phyloP scores from a whole-genome alignment of 2,329 filamentous ascomycete species.

The Nemania sp. region DNA sequence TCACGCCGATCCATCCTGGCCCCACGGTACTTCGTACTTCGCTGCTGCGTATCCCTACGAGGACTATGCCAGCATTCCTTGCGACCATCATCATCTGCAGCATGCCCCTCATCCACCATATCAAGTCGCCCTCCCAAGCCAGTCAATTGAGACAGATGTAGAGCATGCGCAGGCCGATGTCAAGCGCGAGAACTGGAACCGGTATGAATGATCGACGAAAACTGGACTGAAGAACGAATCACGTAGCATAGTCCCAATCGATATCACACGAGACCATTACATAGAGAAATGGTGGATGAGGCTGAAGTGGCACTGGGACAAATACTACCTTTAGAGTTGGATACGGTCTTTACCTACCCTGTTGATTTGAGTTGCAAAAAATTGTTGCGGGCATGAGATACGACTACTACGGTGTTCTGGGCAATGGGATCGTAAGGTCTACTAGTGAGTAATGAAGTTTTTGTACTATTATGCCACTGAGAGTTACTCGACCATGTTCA shows the following conservation, averaged over 20 bases:
- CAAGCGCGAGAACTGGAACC: conserved; percentile 44
- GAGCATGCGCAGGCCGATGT: conserved; percentile 38
- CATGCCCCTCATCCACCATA: conserved; percentile 36
- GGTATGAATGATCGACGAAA: conserved; percentile 47
- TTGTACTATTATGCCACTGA: conserved; percentile 13
- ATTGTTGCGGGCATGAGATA: too few relatives aligned
- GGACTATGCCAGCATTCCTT: conserved; percentile 40
- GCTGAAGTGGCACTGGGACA: too few relatives aligned
- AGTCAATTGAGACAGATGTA: conserved; percentile 34
- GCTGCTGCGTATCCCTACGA: conserved; percentile 47
- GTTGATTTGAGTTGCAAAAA: too few relatives aligned
- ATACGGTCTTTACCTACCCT: too few relatives aligned
- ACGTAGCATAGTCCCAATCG: background rate
- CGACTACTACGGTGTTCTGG: too few relatives aligned
- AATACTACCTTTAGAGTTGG: too few relatives aligned
- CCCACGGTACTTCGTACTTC: conserved; percentile 42
- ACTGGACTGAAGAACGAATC: background rate
- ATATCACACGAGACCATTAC: background rate
- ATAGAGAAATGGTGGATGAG: too few relatives aligned
- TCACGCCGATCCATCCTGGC: conserved; percentile 35
- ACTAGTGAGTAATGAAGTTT: conserved; percentile 13
- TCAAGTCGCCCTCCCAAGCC: conserved; percentile 32
- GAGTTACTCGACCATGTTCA: too few relatives aligned
- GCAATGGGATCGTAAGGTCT: too few relatives aligned
- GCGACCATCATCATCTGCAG: conserved; percentile 29